Conservation (phyloP, 768 basidiomycete genomes). For the Mycena amicta region DNA sequence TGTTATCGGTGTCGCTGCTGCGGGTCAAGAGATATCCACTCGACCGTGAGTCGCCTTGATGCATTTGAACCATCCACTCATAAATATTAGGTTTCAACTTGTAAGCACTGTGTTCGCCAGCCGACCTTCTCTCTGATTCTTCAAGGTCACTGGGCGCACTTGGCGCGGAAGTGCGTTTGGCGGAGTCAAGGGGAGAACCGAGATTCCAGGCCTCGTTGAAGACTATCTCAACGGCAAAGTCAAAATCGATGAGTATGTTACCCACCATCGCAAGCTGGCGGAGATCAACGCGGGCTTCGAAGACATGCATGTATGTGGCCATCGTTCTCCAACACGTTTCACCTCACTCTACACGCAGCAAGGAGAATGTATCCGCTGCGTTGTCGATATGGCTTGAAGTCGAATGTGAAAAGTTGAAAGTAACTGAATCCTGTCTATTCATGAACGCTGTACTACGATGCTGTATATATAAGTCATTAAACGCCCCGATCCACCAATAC, state of each 20-base stretch:
- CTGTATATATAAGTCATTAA: conserved; percentile 22
- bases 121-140: too few species aligned
- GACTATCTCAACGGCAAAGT: conserved; percentile 83
- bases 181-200: conserved; percentile 96
- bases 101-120: too few species aligned
- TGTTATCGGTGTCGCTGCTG: conserved; percentile 95
- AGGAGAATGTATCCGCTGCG: conserved; percentile 92
- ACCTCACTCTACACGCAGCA: too few species aligned
- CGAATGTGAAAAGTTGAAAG: not conserved
- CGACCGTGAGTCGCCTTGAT: too few species aligned
- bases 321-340: too few species aligned
- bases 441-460: not conserved
- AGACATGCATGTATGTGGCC: conserved; percentile 89
- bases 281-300: conserved; percentile 89
- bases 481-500: conserved; percentile 56
- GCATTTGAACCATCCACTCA: too few species aligned
- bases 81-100: too few species aligned
- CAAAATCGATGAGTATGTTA: conserved; percentile 95
- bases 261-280: conserved; percentile 73
- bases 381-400: conserved; percentile 81
- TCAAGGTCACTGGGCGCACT: conserved; percentile 87
- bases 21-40: conserved; percentile 93
- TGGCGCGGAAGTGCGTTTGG: conserved; percentile 98
- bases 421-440: too few species aligned
- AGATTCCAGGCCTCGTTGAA: conserved; percentile 92